phyloP scores from a whole-genome alignment of 768 basidiomycete species.

The Xanthoconium stramineum region DNA sequence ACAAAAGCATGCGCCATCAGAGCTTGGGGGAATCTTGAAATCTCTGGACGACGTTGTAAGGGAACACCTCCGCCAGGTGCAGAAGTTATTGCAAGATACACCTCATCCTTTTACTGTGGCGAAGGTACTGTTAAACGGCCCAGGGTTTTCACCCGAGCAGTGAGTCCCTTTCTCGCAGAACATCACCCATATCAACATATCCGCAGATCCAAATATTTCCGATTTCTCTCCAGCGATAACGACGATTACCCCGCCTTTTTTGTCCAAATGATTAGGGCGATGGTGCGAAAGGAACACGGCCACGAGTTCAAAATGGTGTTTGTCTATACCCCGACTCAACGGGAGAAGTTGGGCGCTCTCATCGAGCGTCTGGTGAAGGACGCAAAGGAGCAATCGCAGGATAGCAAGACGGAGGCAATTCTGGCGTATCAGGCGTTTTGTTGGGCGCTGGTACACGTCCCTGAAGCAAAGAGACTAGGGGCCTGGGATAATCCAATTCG shows the following conservation, averaged over 20 bases:
- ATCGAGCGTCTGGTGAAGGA: not conserved
- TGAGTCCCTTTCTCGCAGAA: not conserved
- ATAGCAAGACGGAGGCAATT: not conserved
- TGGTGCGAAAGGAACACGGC: not conserved
- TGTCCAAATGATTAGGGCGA: not conserved
- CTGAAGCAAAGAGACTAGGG: not conserved
- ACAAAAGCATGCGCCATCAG: not conserved
- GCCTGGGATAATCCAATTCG: not conserved
- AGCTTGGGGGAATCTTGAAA: not conserved
- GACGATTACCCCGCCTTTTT: not conserved
- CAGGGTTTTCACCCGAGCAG: not conserved
- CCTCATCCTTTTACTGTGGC: not conserved
- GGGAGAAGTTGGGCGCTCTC: not conserved
- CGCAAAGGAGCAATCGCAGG: not conserved
- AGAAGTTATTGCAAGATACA: not conserved
- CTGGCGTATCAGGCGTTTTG: not conserved
- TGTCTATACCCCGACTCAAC: not conserved
- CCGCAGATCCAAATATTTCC: not conserved
- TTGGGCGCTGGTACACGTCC: not conserved
- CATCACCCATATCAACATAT: not conserved
- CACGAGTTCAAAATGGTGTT: not conserved
- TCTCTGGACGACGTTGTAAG: not conserved
- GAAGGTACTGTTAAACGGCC: conserved; percentile 2
- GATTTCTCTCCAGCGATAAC: not conserved
- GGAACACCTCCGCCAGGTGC: not conserved